Evolutionary conservation across 768 basidiomycete species (phyloP), one percentile per base, ranked within the genome.

Genomic region (Rhizopogon rudus): DNA sequence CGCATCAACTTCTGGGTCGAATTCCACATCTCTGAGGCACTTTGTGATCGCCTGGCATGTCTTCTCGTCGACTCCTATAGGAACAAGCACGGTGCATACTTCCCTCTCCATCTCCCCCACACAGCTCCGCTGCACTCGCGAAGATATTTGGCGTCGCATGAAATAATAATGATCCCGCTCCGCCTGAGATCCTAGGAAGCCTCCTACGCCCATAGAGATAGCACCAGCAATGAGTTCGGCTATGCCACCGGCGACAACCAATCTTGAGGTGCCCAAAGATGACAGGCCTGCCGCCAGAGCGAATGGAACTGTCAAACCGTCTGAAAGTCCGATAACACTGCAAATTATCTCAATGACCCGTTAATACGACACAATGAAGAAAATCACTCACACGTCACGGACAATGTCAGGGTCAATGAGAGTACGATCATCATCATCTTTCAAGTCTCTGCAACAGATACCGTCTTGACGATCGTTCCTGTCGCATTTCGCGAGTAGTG

Each of bases 161-260:
- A 89, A 97, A 45, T 85, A 88, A 67, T 90, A 95, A 70, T 97
- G 90, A 68, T 98, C 96, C 42, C 94, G 87, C 71, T 99, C 97
- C 31, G 96, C 88, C 71, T 98, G 92, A 1, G 95, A 93, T 3
- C 94, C 94, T 48, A 99, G 86, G 80, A 96, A 98, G 20, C 96
- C 96, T 49, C 97, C 97, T 35, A 99, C 89, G 58, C 97, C 97
- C 96, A 99, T 99, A 1, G 91, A 93, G 44, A 98, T 90, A 13
- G 95, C 91, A 9, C 97, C 97, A 3, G 95, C 93, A 54, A 96
- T 92, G 61, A 99, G 86, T 68, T 99, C 97, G 0, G 97, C 96
- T 39, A 97, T 74, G 12, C 97, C 97, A 52, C 93, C 96, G 17
- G 94, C 81, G 44, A 96, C 88, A 59, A 99, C 97, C n/a, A 98